phyloP scores from a whole-genome alignment of 345 rosid genomes.

The Aquilaria malaccensis region DNA sequence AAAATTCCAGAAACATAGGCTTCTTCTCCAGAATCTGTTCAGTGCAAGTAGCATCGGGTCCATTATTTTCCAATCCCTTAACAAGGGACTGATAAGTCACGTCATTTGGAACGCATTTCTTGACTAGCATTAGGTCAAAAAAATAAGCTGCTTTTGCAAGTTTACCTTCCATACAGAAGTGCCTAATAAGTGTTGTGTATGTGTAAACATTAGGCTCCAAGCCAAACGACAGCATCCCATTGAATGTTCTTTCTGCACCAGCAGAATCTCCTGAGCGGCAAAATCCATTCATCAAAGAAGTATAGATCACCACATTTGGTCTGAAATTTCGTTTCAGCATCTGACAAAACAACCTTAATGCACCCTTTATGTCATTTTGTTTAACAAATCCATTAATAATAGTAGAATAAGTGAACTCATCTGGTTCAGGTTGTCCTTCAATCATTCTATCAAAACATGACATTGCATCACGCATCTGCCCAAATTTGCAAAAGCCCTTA shows the following conservation, averaged over 20 bases:
- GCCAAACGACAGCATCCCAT: slow-evolving; percentile 49
- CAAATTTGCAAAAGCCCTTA: slow-evolving; percentile 77
- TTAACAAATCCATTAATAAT: slow-evolving; percentile 72
- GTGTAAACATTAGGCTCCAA: slow-evolving; percentile 75
- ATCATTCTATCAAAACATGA: slow-evolving; percentile 43
- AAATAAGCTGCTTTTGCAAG: slow-evolving; percentile 51
- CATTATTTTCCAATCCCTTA: slow-evolving; percentile 50
- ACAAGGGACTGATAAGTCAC: slow-evolving; percentile 58
- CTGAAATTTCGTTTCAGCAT: slow-evolving; percentile 57
- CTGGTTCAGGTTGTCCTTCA: slow-evolving; percentile 43
- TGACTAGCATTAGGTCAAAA: slow-evolving; percentile 69
- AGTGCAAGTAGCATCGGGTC: slow-evolving; percentile 11
- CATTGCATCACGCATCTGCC: slow-evolving; percentile 63
- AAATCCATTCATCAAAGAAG: slow-evolving; percentile 60
- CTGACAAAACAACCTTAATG: slow-evolving; percentile 43
- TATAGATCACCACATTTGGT: slow-evolving; percentile 73
- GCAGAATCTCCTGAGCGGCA: slow-evolving; percentile 34
- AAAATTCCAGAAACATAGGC: slow-evolving; percentile 41
- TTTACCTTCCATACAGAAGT: slow-evolving; percentile 54
- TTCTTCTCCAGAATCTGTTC: slow-evolving; percentile 23
- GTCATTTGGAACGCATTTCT: slow-evolving; percentile 64
- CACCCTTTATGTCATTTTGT: slow-evolving; percentile 57
- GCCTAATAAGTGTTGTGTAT: slow-evolving; percentile 60
- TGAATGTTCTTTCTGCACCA: slow-evolving; percentile 50
- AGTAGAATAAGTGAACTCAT: slow-evolving; percentile 73